A percentile compares a stretch with the other conserved stretches of the same genome.
Evolutionary conservation across 345 rosid genomes (phyloP).

Genomic region (Aethionema arabicum): DNA sequence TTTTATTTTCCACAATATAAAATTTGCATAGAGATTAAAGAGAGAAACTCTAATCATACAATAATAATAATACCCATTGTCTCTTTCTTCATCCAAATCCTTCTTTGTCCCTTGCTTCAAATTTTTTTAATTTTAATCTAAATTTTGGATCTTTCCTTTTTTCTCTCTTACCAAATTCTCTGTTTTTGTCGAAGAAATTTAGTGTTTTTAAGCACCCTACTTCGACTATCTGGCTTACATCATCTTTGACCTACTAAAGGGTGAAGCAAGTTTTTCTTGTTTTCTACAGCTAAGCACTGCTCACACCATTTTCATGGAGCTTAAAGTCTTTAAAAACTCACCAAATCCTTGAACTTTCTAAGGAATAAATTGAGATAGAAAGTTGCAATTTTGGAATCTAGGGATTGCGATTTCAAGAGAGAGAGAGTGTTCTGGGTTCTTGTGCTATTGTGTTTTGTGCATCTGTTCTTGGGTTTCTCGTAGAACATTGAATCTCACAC

Average conservation of each 20-base stretch:
- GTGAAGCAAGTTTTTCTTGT: slow-evolving; percentile 30
- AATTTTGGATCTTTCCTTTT: slow-evolving; percentile 22
- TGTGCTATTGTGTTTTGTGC: slow-evolving; percentile 43
- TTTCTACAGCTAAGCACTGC: slow-evolving; percentile 37
- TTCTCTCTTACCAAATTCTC: slow-evolving; percentile 25
- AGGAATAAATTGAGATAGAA: slow-evolving; percentile 10
- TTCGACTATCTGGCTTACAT: slow-evolving; percentile 18
- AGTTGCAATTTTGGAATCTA: slow-evolving; percentile 29
- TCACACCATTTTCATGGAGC: slow-evolving; percentile 41
- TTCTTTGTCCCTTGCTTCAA: slow-evolving; percentile 27
- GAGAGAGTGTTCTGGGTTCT: slow-evolving; percentile 30
- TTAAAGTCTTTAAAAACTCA: slow-evolving; percentile 25
- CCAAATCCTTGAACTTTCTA: slow-evolving; percentile 27
- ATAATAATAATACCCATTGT: slow-evolving; percentile 28
- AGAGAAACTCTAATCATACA: slow-evolving; percentile 32
- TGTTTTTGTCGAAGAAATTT: slow-evolving; percentile 22
- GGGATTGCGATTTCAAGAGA: slow-evolving; percentile 35
- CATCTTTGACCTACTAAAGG: slow-evolving; percentile 33
- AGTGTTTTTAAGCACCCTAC: slow-evolving; percentile 15
- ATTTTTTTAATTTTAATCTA: slow-evolving; percentile 6
- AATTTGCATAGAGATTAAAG: slow-evolving; percentile 15
- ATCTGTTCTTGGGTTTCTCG: slow-evolving; percentile 38
- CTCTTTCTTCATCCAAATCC: slow-evolving; percentile 27
- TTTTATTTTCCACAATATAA: not conserved
- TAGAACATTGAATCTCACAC: slow-evolving; percentile 38